Evolutionary conservation across 768 basidiomycete genomes (phyloP).

Genomic region (Leccinum sublutescens): DNA sequence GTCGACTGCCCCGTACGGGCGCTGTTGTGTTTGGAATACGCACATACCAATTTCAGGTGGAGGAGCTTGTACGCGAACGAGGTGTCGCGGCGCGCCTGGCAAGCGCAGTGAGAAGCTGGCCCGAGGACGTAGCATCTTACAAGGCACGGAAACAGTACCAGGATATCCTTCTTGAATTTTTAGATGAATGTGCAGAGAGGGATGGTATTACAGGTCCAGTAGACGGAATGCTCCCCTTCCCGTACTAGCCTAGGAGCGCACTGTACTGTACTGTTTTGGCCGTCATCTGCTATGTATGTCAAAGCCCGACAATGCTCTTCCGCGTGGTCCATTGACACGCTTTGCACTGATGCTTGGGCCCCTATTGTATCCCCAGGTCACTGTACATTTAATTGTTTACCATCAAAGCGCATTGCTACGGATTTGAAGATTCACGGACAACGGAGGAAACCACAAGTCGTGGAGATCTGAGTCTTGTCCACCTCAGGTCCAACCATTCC

Average conservation of each 20-base stretch:
- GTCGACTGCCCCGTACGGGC: conserved; percentile 61
- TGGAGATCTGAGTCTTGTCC: conserved; percentile 12
- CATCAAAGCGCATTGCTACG: conserved; percentile 7
- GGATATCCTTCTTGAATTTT: conserved; percentile 25
- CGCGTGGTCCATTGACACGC: background rate
- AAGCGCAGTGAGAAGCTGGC: conserved; percentile 66
- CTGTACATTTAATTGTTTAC: conserved; percentile 9
- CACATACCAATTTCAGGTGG: conserved; percentile 59
- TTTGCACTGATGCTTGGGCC: background rate
- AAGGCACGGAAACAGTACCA: conserved; percentile 25
- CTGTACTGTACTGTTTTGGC: background rate
- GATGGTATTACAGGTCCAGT: conserved; percentile 17
- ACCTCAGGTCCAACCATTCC: conserved; percentile 1
- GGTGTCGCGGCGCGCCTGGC: conserved; percentile 65
- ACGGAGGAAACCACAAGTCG: conserved; percentile 17
- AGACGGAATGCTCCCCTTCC: conserved; percentile 18
- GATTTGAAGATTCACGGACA: conserved; percentile 1
- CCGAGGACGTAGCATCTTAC: conserved; percentile 50
- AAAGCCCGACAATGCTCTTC: conserved; percentile 1
- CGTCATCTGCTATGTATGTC: background rate
- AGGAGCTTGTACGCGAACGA: conserved; percentile 50
- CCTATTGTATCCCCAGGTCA: conserved; percentile 6
- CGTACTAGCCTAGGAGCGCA: conserved; percentile 13
- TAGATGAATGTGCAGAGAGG: conserved; percentile 24
- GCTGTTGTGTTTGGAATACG: conserved; percentile 72